Conservation (phyloP, 2,329 filamentous ascomycete species). For the Phyllosticta citrichinensis region DNA sequence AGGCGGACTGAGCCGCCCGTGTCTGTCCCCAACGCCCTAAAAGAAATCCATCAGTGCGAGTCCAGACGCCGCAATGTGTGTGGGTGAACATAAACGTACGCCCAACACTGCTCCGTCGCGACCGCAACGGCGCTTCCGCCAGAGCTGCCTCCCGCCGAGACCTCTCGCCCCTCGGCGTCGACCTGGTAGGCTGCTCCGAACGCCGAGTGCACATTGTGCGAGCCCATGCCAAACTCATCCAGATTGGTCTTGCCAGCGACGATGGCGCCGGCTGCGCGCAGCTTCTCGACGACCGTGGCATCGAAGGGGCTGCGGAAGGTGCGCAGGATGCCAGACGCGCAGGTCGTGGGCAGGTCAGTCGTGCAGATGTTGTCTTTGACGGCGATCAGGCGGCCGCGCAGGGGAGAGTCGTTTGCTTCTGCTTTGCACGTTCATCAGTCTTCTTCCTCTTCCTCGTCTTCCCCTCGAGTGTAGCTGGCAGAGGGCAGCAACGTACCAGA, state of each 20-base stretch:
- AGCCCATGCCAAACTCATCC: slow-evolving; percentile 95
- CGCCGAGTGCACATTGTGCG: slow-evolving; percentile 60
- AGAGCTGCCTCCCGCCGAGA: slow-evolving; percentile 72
- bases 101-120: slow-evolving; percentile 50
- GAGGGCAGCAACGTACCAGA: slow-evolving; percentile 8
- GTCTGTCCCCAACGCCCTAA: slow-evolving; percentile 74
- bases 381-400: slow-evolving; percentile 30
- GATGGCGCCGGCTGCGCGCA: slow-evolving; percentile 52
- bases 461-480: not conserved
- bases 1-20: slow-evolving; percentile 83
- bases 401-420: slow-evolving; percentile 4
- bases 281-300: slow-evolving; percentile 65
- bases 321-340: slow-evolving; percentile 63
- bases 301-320: slow-evolving; percentile 66
- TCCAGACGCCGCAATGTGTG: not conserved
- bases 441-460: not conserved
- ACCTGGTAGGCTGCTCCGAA: slow-evolving; percentile 45
- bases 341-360: slow-evolving; percentile 54
- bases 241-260: slow-evolving; percentile 79
- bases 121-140: slow-evolving; percentile 89
- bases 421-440: not conserved
- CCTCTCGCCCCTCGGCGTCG: slow-evolving; percentile 32
- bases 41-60: slow-evolving; percentile 12
- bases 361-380: slow-evolving; percentile 45
- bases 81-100: slow-evolving; percentile 31